Conservation (phyloP, 805 yeast species). For the Saturnispora zaruensis region DNA sequence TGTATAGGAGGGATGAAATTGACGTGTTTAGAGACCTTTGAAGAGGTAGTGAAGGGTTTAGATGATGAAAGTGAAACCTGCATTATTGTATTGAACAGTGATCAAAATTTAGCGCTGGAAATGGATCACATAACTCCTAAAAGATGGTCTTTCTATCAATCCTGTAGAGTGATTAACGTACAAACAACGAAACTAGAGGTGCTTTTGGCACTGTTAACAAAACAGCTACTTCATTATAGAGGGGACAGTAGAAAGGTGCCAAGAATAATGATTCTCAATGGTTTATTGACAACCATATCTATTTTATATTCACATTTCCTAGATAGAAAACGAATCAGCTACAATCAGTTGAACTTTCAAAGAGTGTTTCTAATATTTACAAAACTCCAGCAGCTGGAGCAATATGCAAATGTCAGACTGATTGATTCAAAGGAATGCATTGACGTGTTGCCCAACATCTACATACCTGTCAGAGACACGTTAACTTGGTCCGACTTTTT, state of each 20-base stretch:
- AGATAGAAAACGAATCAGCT: conserved; percentile 1
- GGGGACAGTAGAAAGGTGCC: background rate
- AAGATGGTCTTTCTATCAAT: background rate
- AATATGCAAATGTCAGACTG: conserved; percentile 10
- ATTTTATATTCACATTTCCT: conserved; percentile 19
- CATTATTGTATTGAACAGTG: background rate
- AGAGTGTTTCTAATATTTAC: conserved; percentile 13
- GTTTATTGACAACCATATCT: conserved; percentile 20
- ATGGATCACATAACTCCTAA: background rate
- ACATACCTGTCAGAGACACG: conserved; percentile 5
- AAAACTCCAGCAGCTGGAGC: conserved; percentile 13
- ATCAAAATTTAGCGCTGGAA: conserved; percentile 1
- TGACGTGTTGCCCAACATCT: conserved; percentile 5
- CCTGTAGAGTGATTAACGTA: background rate
- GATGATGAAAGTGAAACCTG: background rate
- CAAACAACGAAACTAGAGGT: background rate
- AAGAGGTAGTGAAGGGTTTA: background rate
- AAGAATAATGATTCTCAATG: conserved; percentile 17
- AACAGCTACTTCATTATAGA: background rate
- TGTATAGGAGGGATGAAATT: background rate
- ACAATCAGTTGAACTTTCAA: conserved; percentile 14
- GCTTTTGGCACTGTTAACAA: background rate
- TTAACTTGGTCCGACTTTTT: conserved; percentile 2
- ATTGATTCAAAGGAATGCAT: conserved; percentile 19
- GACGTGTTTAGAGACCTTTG: background rate